A percentile compares a stretch with the other conserved stretches of the same genome.
Evolutionary conservation across 2,329 filamentous ascomycete species (phyloP).

Genomic region (Verticillium isaacii): DNA sequence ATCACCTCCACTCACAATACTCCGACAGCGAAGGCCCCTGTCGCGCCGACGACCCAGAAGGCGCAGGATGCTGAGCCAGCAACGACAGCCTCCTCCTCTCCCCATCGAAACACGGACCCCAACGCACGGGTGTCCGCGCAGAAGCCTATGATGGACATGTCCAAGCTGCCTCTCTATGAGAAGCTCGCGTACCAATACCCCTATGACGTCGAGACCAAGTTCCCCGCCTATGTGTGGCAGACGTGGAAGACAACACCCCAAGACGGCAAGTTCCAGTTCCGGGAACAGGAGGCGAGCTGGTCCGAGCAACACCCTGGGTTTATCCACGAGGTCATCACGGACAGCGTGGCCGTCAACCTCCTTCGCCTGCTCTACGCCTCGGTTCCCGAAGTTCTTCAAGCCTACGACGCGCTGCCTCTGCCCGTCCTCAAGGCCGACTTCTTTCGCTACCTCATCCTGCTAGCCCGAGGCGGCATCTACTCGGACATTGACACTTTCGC

Average conservation of each 20-base stretch:
- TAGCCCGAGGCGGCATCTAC: conserved; percentile 64
- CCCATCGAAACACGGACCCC: background rate
- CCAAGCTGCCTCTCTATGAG: conserved; percentile 65
- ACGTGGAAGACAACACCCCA: conserved; percentile 90
- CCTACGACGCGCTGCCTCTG: conserved; percentile 67
- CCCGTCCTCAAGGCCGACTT: conserved; percentile 76
- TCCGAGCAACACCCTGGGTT: conserved; percentile 82
- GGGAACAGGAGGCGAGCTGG: conserved; percentile 86
- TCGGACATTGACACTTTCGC: conserved; percentile 89
- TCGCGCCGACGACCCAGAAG: background rate
- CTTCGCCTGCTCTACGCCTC: conserved; percentile 83
- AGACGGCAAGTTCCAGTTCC: conserved; percentile 72
- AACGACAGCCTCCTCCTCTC: background rate
- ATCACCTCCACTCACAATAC: conserved; percentile 54
- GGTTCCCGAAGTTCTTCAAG: conserved; percentile 72
- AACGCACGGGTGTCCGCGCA: conserved; percentile 40
- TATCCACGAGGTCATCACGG: conserved; percentile 95
- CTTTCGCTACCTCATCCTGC: conserved; percentile 68
- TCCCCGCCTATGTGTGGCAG: conserved; percentile 98
- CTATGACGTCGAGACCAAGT: conserved; percentile 83
- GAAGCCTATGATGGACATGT: conserved; percentile 64
- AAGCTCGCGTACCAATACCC: conserved; percentile 92
- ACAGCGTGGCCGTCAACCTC: conserved; percentile 75
- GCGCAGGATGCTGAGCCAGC: background rate
- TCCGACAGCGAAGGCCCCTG: background rate